phyloP scores from a whole-genome alignment of 108 stramenopile genomes.

The Stephanodiscus triporus region DNA sequence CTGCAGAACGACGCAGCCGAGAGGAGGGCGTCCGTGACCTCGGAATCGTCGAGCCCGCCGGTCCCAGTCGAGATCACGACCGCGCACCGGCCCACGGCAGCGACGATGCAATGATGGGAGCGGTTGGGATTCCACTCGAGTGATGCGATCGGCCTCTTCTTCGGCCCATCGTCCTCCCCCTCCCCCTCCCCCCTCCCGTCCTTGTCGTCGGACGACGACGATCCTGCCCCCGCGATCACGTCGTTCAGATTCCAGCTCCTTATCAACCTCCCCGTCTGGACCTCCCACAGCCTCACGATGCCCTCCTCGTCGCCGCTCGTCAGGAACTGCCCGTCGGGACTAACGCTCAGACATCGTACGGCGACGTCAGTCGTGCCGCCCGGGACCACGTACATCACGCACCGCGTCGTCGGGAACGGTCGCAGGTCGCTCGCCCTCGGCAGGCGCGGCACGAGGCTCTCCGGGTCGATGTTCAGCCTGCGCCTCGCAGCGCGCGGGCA shows the following conservation, averaged over 20 bases:
- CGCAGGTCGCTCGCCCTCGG: slow-evolving; percentile 93
- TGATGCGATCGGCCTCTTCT: slow-evolving; percentile 60
- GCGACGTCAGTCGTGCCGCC: slow-evolving; percentile 17
- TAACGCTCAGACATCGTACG: slow-evolving; percentile 82
- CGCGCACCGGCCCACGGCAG: slow-evolving; percentile 76
- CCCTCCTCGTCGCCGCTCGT: slow-evolving; percentile 93
- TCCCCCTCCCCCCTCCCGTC: slow-evolving; percentile 6
- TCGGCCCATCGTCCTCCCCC: slow-evolving; percentile 37
- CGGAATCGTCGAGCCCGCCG: slow-evolving; percentile 75
- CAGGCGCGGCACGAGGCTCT: slow-evolving; percentile 93
- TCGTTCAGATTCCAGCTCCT: slow-evolving; percentile 73
- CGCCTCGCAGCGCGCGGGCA: slow-evolving; percentile 95
- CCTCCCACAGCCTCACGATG: slow-evolving; percentile 94
- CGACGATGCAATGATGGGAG: slow-evolving; percentile 85
- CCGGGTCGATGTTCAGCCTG: slow-evolving; percentile 96
- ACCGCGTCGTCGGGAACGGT: slow-evolving; percentile 95
- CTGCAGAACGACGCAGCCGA: slow-evolving; percentile 50
- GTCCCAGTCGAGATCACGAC: slow-evolving; percentile 91
- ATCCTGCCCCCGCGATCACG: slow-evolving; percentile 29
- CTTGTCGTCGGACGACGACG: no score
- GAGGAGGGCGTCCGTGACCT: slow-evolving; percentile 87
- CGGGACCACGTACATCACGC: slow-evolving; percentile 86
- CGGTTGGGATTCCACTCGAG: slow-evolving; percentile 95
- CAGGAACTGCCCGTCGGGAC: slow-evolving; percentile 96
- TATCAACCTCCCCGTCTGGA: slow-evolving; percentile 81